Conservation (phyloP, 2,329 filamentous ascomycete genomes). For the Emericellopsis atlantica region DNA sequence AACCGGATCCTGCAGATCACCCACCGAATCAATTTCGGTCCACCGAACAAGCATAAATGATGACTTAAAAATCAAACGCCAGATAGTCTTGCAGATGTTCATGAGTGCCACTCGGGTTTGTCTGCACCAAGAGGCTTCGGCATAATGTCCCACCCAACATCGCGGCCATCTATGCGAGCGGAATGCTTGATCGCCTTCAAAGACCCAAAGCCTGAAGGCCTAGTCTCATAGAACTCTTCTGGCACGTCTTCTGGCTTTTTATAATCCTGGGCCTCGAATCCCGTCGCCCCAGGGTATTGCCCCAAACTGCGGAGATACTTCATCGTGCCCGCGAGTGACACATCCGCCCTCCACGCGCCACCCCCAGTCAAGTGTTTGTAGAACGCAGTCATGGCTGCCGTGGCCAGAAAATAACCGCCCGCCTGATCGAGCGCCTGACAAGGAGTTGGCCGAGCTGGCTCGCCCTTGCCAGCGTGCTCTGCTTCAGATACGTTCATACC, state of each 20-base stretch:
- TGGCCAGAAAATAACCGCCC: constrained; percentile 36
- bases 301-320: constrained; percentile 43
- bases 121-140: constrained; percentile 35
- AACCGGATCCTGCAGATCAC: too few species aligned
- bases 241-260: constrained; percentile 15
- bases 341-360: constrained; percentile 35
- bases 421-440: constrained; percentile 43
- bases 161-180: constrained; percentile 28
- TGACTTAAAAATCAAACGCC: too few species aligned
- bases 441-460: constrained; percentile 26
- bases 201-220: constrained; percentile 28
- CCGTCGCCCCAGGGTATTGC: constrained; percentile 27
- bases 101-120: constrained; percentile 21
- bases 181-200: constrained; percentile 34
- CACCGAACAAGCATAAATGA: too few species aligned
- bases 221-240: constrained; percentile 25
- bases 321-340: constrained; percentile 41
- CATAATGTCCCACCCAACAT: constrained; percentile 36
- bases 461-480: constrained; percentile 22
- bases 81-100: too few species aligned
- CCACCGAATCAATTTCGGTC: too few species aligned
- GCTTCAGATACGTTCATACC: constrained; percentile 42
- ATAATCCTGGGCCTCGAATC: constrained; percentile 26
- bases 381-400: constrained; percentile 34
- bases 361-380: constrained; percentile 28